Evolutionary conservation across 257 asterid genomes (phyloP), one percentile per base, ranked within the genome.

Genomic region (Nicotiana noctiflora): DNA sequence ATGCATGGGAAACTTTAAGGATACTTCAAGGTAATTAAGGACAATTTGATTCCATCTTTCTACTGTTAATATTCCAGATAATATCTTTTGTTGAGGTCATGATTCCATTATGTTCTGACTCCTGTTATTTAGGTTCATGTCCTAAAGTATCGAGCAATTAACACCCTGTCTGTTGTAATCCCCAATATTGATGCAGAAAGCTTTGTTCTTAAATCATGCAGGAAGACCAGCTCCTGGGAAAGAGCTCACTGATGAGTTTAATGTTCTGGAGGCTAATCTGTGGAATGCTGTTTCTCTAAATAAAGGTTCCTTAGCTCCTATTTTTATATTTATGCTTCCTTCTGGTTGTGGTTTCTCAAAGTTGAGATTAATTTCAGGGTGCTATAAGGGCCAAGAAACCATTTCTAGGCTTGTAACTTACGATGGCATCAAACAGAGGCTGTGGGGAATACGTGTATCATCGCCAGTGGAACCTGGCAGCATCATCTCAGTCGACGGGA

Each of bases 321-420:
- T 44, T 34, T 49, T 34, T 34, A 1, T 7, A 19, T 18, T 19
- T 78, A 46, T 60, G 9, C 37, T 60, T 27, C 81, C 74, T 46
- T 21, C 75, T 79, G 44, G 17, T 53, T 40, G 18, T 27, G 46
- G 63, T 46, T 79, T 79, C 75, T 79, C 82, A 79, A 44, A 9
- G 85, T 75, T 72, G 81, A 68, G 56, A 75, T 66, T 80, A 55
- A 82, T 81, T 59, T 44, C 92, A 95, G 98, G 99, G 79, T 93
- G 99, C 86, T 95, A 95, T 63, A 95, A 93, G 87, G 99, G 99
- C 52, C 98, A 95, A 85, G 99, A 95, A 86, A 95, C 99, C 88
- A 93, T 95, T 88, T 76, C 99, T 76, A 92, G 98, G 85, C 98
- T 95, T 57, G 90, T 95, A 81, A 93, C 99, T 7, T 95, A 95